Percentiles rank a stretch among this genome's conserved stretches.
These are phyloP conservation scores for Yarrowia osloensis DNA, from an alignment of 805 yeast species.

Conservation along the genomic window DNA sequence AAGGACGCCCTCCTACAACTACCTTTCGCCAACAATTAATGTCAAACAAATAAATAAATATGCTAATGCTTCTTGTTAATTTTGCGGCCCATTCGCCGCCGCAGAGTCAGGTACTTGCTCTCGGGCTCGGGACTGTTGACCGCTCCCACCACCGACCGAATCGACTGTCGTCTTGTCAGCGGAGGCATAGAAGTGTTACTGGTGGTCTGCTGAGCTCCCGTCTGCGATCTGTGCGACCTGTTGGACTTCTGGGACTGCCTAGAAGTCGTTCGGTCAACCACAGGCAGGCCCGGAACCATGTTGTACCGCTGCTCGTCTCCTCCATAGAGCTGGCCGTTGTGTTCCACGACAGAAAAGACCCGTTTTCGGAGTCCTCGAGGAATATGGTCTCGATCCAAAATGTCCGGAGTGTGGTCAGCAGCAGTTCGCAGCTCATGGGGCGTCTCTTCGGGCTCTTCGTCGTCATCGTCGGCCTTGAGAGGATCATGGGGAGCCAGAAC, in stretches of 20 bases:
- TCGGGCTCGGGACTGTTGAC: constrained; percentile 10
- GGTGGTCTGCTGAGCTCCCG: background rate
- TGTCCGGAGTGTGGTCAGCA: background rate
- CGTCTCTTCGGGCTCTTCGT: background rate
- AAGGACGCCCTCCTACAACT: too few relatives aligned
- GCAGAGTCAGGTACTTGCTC: background rate
- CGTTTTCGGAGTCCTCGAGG: constrained; percentile 18
- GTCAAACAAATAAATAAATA: constrained; percentile 1
- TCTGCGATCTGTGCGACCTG: background rate
- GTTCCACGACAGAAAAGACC: constrained; percentile 24
- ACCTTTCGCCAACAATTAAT: too few relatives aligned
- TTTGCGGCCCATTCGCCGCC: constrained; percentile 13
- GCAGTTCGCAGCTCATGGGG: constrained; percentile 4
- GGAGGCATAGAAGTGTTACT: background rate
- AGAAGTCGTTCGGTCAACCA: background rate
- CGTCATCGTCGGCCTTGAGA: constrained; percentile 8
- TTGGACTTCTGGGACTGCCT: background rate
- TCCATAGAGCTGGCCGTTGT: constrained; percentile 9
- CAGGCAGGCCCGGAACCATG: constrained; percentile 1
- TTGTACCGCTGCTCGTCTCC: background rate
- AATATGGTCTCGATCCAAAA: constrained; percentile 17
- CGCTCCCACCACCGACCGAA: constrained; percentile 20
- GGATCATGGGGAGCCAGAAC: constrained; percentile 22
- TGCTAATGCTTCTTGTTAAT: constrained; percentile 11
- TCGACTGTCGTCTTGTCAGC: constrained; percentile 6